phyloP scores from a whole-genome alignment of 1,284 basidiomycete genomes.

The Moesziomyces sp. region DNA sequence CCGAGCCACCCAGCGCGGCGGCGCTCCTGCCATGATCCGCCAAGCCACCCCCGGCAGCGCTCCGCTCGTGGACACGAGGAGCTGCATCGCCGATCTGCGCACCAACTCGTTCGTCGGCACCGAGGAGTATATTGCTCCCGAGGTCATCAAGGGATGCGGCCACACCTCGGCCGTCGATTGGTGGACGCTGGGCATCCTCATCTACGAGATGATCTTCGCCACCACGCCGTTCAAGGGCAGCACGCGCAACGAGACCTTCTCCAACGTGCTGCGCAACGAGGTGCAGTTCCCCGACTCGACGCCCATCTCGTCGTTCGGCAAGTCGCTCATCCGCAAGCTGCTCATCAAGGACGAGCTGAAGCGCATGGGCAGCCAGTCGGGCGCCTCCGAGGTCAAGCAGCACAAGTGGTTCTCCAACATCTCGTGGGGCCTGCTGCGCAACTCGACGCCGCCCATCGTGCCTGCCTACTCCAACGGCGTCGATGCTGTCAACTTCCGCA shows the following conservation, averaged over 20 bases:
- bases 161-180: slow-evolving; percentile 99
- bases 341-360: slow-evolving; percentile 93
- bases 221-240: slow-evolving; percentile 98
- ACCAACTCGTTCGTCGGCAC: slow-evolving; percentile 99
- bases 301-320: slow-evolving; percentile 81
- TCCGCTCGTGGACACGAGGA: slow-evolving; percentile 93
- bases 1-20: slow-evolving; percentile 79
- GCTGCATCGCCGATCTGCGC: slow-evolving; percentile 95
- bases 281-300: slow-evolving; percentile 88
- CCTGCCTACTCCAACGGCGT: slow-evolving; percentile 81
- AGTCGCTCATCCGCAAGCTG: slow-evolving; percentile 85
- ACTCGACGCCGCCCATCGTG: slow-evolving; percentile 91
- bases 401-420: slow-evolving; percentile 98
- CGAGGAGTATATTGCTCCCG: slow-evolving; percentile 98
- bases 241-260: slow-evolving; percentile 93
- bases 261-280: slow-evolving; percentile 88
- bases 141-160: slow-evolving; percentile 96
- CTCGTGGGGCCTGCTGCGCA: slow-evolving; percentile 94
- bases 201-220: slow-evolving; percentile 99
- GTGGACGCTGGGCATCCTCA: slow-evolving; percentile 98
- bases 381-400: slow-evolving; percentile 97
- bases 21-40: slow-evolving; percentile 88
- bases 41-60: slow-evolving; percentile 89
- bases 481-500: slow-evolving; percentile 90
- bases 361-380: slow-evolving; percentile 87